Evolutionary conservation across 148 eudicot species (phyloP).

Genomic region (Chenopodium quinoa): DNA sequence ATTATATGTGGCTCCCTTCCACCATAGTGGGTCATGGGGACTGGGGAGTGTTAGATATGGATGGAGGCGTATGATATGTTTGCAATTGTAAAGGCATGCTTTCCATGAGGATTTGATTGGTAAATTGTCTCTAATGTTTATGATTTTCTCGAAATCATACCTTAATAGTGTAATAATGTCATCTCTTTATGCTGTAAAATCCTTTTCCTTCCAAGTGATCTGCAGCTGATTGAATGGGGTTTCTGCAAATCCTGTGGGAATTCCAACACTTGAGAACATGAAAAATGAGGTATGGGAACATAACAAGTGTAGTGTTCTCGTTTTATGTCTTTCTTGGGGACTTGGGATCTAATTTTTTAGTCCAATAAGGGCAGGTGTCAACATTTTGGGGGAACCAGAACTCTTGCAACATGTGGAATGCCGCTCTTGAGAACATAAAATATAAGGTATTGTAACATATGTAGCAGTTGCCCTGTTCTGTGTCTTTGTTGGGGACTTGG

Average conservation of each 20-base stretch:
- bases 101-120: not conserved
- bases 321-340: no score
- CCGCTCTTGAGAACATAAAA: no score
- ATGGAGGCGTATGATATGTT: not conserved
- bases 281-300: not conserved
- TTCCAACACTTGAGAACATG: not conserved
- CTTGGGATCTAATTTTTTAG: no score
- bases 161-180: not conserved
- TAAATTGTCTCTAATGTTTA: not conserved
- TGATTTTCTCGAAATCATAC: not conserved
- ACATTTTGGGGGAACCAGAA: no score
- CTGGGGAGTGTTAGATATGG: not conserved
- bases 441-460: not conserved
- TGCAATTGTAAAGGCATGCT: not conserved
- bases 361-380: no score
- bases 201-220: not conserved
- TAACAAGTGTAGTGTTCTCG: no score
- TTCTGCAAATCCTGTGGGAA: not conserved
- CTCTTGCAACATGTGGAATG: no score
- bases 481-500: not conserved
- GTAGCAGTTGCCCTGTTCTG: not conserved
- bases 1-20: not conserved
- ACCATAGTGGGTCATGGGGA: not conserved
- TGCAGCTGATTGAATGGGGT: slow-evolving; percentile 1
- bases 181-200: not conserved